Evolutionary conservation across 1,284 basidiomycete genomes (phyloP).

Genomic region (Rhodotorula sp.): DNA sequence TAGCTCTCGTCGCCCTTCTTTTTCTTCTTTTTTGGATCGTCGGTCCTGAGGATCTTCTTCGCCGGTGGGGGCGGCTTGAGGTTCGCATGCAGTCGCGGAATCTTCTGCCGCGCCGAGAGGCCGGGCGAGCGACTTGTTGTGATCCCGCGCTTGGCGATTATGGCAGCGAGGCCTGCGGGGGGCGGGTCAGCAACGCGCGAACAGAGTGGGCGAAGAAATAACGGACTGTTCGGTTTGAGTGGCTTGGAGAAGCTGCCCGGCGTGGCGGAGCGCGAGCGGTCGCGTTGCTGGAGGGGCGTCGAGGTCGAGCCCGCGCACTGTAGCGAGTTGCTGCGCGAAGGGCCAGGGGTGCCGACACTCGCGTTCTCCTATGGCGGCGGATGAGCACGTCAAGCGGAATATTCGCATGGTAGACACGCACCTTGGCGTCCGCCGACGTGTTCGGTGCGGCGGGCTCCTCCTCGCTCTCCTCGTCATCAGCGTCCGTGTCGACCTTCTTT

Average conservation of each 20-base stretch:
- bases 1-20: constrained; percentile 38
- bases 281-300: background rate
- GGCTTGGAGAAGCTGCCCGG: constrained; percentile 13
- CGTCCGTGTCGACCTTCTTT: background rate
- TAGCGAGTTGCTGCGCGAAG: constrained; percentile 1
- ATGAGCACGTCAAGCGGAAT: no score
- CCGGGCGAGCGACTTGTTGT: constrained; percentile 21
- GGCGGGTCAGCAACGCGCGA: background rate
- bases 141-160: constrained; percentile 21
- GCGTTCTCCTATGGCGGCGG: no score
- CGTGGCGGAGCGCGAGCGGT: constrained; percentile 3
- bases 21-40: constrained; percentile 33
- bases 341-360: background rate
- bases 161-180: constrained; percentile 29
- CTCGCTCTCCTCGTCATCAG: constrained; percentile 14
- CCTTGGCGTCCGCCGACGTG: constrained; percentile 9
- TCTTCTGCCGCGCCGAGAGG: constrained; percentile 12
- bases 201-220: background rate
- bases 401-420: background rate
- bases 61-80: constrained; percentile 35
- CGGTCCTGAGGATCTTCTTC: constrained; percentile 20
- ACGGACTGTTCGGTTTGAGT: constrained; percentile 24
- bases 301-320: background rate
- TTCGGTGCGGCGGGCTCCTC: background rate
- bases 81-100: constrained; percentile 35